Base-by-base conservation (phyloP, 768 basidiomycete genomes). In the Crepidotus variabilis region DNA sequence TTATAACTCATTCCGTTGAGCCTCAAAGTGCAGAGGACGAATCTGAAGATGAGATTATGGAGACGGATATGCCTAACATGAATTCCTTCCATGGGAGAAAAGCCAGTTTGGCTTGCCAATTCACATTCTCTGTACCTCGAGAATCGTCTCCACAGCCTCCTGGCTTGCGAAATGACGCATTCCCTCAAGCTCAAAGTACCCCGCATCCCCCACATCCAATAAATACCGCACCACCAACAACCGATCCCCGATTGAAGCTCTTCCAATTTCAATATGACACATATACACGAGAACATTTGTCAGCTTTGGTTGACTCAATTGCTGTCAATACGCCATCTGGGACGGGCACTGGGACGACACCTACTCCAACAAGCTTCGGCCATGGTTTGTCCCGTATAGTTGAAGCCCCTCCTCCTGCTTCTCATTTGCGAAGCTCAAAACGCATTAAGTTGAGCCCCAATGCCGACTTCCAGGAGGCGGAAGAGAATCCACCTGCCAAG, bases 201-300 rank as follows among this genome's bases (percentile, higher is more conserved):
- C 86, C 87, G 22, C 72, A 72, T 57, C 72, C 73, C 18, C 68
- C 72, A 22, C 57, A 67, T 50, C 61, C 70, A 36, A 63, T 68
- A 28, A 60, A 62, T 32, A 59, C 63, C 23, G 68, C 75, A 23
- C 76, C 76, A 32, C 45, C 72, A 23, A 88, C 72, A 23, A 88
- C 86, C 23, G 90, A 92, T 65, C 85, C 90, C 2, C 85, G 86
- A 24, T 81, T 94, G 10, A 86, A 88, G 11, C 79, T 98, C 35
- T 98, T 98, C 72, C 90, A 94, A 65, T 90, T 94, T 51, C 87
- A 93, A 61, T 98, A 98, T 66, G 96, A 99, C 69, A 98, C 96
- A 0, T 95, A 91, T 66, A 99, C 96, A 1, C 84, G 94, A 46
- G 91, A 96, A 20, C 93, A 97, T 67, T 83, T 98, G 45, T 93